Conservation (phyloP, 2,329 filamentous ascomycete species). For the Septoria linicola region DNA sequence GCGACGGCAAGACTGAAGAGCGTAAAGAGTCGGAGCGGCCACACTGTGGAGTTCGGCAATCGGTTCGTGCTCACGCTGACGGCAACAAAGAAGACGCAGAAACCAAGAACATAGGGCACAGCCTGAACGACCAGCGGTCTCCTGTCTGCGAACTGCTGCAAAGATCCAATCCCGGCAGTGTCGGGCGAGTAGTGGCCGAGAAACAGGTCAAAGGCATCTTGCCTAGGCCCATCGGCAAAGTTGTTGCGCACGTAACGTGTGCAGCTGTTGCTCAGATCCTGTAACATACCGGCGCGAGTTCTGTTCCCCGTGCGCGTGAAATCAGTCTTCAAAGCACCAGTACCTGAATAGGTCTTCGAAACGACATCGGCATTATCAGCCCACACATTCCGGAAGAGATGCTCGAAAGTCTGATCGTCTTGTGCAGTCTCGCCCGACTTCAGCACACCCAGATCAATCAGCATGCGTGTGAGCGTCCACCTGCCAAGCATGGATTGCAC, state of each 20-base stretch:
- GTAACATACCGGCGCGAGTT: conserved; percentile 78
- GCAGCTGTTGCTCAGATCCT: conserved; percentile 83
- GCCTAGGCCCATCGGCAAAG: conserved; percentile 86
- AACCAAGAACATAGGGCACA: conserved; percentile 86
- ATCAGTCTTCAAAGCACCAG: conserved; percentile 96
- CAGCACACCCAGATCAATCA: conserved; percentile 80
- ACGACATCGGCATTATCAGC: conserved; percentile 97
- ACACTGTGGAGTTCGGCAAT: conserved; percentile 69
- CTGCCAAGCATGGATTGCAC: conserved; percentile 96
- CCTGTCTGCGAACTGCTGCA: conserved; percentile 77
- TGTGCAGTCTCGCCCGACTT: conserved; percentile 72
- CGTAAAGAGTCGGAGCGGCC: conserved; percentile 79
- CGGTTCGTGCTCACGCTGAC: conserved; percentile 71
- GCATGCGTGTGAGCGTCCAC: conserved; percentile 82
- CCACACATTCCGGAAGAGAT: conserved; percentile 95
- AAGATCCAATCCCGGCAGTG: conserved; percentile 66
- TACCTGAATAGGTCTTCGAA: conserved; percentile 88
- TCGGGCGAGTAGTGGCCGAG: conserved; percentile 80
- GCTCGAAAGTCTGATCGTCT: conserved; percentile 79
- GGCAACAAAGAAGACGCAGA: conserved; percentile 79
- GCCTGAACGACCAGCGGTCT: conserved; percentile 85
- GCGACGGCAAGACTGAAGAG: conserved; percentile 72
- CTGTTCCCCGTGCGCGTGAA: conserved; percentile 91
- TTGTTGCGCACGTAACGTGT: conserved; percentile 93
- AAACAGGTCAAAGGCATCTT: conserved; percentile 95